Percentiles rank a stretch among this genome's conserved stretches.
Evolutionary conservation across 2,329 filamentous ascomycete species (phyloP).

Genomic region (Ophiobolus disseminans): DNA sequence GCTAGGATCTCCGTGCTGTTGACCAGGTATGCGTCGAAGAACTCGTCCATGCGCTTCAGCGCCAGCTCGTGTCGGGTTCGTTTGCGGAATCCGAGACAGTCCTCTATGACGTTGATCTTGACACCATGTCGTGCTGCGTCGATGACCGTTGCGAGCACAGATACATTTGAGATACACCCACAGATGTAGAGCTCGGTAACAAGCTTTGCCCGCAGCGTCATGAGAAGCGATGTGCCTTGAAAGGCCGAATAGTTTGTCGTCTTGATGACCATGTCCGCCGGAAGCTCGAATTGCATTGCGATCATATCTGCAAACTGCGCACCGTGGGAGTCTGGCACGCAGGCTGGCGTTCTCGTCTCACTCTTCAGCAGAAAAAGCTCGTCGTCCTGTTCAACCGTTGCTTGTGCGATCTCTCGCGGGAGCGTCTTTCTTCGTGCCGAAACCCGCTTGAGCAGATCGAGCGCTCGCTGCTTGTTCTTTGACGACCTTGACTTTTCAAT

Average conservation of each 20-base stretch:
- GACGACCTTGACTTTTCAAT: constrained; percentile 42
- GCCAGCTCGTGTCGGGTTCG: constrained; percentile 73
- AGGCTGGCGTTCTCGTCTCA: constrained; percentile 50
- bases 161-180: constrained; percentile 84
- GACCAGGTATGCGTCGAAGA: constrained; percentile 75
- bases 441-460: constrained; percentile 48
- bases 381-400: constrained; percentile 50
- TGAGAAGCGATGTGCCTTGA: constrained; percentile 73
- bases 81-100: constrained; percentile 84
- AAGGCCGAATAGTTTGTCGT: constrained; percentile 93
- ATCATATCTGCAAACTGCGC: constrained; percentile 60
- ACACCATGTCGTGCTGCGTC: constrained; percentile 90
- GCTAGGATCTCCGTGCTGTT: constrained; percentile 66
- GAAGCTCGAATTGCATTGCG: constrained; percentile 56
- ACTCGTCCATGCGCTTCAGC: constrained; percentile 72
- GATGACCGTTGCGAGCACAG: constrained; percentile 87
- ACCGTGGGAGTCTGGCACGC: constrained; percentile 54
- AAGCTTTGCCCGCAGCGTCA: constrained; percentile 81
- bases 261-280: constrained; percentile 61
- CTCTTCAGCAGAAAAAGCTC: constrained; percentile 55
- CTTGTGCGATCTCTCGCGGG: constrained; percentile 35
- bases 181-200: constrained; percentile 90
- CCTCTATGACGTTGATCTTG: constrained; percentile 83
- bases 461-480: constrained; percentile 45
- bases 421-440: constrained; percentile 39